Evolutionary conservation across 225 moss, liverwort and hornwort species (phyloP).

Genomic region (Neckera pumila): DNA sequence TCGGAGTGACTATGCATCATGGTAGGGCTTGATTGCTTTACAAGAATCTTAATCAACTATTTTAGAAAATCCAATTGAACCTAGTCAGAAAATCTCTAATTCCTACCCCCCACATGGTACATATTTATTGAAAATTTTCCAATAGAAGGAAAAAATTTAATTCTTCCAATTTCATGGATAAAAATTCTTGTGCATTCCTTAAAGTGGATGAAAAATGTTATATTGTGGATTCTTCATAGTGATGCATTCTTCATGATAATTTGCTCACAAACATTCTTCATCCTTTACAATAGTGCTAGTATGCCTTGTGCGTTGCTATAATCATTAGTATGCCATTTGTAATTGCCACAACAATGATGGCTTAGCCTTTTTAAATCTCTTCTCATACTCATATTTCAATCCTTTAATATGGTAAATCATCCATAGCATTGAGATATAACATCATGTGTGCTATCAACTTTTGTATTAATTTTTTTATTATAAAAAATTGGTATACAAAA

Average conservation of each 20-base stretch:
- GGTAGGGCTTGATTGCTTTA: not conserved
- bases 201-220: not conserved
- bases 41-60: not conserved
- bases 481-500: no score
- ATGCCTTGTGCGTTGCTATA: no score
- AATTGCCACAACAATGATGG: no score
- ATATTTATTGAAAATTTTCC: not conserved
- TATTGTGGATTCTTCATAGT: rapidly evolving
- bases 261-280: not conserved
- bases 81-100: rapidly evolving
- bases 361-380: no score
- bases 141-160: rapidly evolving
- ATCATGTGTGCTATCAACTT: not conserved
- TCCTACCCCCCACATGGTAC: not conserved
- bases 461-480: not conserved
- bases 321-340: no score
- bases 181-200: not conserved
- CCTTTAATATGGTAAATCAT: not conserved
- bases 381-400: no score
- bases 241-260: rapidly evolving
- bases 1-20: no score
- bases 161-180: not conserved
- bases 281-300: no score
- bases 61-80: not conserved
- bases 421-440: not conserved